These are phyloP conservation scores for Calamus simplicifolius DNA, from an alignment of 176 grass and related monocot species.

Conservation along the genomic window DNA sequence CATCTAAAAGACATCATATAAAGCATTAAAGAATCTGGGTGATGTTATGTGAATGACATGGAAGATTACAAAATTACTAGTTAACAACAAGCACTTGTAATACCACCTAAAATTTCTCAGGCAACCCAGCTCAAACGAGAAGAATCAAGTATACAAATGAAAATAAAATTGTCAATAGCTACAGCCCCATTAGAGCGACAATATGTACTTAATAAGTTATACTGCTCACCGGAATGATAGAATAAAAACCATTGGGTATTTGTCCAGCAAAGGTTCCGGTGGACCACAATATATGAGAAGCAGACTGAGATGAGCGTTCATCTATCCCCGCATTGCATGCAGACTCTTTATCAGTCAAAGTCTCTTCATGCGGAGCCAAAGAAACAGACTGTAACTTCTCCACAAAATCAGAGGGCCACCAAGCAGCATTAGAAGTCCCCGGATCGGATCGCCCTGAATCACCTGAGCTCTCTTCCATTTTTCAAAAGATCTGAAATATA, in stretches of 20 bases:
- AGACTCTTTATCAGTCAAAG: constrained; percentile 43
- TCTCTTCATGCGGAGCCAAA: constrained; percentile 50
- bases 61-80: no score
- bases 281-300: constrained; percentile 90
- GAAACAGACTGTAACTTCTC: constrained; percentile 78
- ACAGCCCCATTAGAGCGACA: no score
- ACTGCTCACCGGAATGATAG: constrained; percentile 78
- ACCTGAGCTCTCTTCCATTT: constrained; percentile 67
- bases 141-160: no score
- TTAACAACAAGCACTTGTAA: no score
- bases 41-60: no score
- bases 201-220: background rate
- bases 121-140: no score
- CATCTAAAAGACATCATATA: no score
- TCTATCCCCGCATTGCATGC: constrained; percentile 11
- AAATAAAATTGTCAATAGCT: no score
- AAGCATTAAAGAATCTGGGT: no score
- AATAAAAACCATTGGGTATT: constrained; percentile 98
- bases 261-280: constrained; percentile 67
- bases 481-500: constrained; percentile 16
- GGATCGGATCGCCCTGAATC: constrained; percentile 53
- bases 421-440: constrained; percentile 47
- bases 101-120: no score
- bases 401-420: constrained; percentile 72
- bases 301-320: constrained; percentile 48